Conservation (phyloP, 768 basidiomycete genomes). For the Tulasnella sp. region DNA sequence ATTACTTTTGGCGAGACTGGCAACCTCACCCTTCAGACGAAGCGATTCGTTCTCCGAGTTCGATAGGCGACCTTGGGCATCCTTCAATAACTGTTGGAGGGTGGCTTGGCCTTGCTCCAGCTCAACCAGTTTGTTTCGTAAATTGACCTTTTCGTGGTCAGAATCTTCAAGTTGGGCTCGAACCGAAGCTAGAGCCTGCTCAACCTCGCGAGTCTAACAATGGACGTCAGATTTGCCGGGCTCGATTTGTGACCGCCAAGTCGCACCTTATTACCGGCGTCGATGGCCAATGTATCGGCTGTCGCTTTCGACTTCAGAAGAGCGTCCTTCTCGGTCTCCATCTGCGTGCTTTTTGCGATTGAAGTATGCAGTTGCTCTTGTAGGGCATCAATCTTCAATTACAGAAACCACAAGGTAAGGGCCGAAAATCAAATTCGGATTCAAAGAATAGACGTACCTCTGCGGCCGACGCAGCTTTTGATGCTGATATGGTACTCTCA, state of each 20-base stretch:
- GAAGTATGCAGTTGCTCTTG: too few relatives aligned
- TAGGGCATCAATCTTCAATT: not conserved
- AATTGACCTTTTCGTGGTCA: not conserved
- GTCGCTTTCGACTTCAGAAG: not conserved
- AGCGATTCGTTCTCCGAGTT: not conserved
- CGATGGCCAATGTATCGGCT: not conserved
- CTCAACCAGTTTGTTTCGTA: not conserved
- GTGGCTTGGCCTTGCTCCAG: not conserved
- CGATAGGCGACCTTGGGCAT: not conserved
- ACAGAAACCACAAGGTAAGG: not conserved
- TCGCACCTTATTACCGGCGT: constrained; percentile 12
- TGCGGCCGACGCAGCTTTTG: not conserved
- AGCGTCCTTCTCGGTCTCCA: not conserved
- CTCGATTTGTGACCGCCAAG: not conserved
- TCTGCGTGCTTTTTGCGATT: not conserved
- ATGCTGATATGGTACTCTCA: not conserved
- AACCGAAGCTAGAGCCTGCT: not conserved
- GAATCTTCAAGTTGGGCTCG: not conserved
- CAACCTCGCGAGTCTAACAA: not conserved
- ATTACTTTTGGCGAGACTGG: not conserved
- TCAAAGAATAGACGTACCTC: not conserved
- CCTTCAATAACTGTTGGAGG: not conserved
- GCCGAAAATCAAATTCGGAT: too few relatives aligned
- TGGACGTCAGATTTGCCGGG: not conserved
- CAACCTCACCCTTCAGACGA: not conserved